Conservation (phyloP, 1,284 basidiomycete genomes). For the Golubevia pallescens region DNA sequence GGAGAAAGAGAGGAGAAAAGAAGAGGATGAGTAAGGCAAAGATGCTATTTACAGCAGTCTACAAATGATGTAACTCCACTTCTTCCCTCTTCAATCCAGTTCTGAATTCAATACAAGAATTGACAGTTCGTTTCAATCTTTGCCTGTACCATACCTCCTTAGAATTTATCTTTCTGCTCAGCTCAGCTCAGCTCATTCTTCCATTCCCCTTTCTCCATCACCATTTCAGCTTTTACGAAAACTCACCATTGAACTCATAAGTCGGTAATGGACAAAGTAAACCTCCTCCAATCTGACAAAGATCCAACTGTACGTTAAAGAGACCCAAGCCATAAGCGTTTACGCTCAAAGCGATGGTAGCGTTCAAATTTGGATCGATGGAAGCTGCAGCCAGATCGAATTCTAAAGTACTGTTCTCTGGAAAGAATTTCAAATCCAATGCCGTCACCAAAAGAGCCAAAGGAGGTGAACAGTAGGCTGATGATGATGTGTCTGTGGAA, state of each 20-base stretch:
- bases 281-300: conserved; percentile 37
- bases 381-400: conserved; percentile 52
- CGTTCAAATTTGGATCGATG: conserved; percentile 27
- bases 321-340: conserved; percentile 53
- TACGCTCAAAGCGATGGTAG: conserved; percentile 32
- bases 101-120: too few relatives aligned
- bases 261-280: conserved; percentile 51
- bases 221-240: too few relatives aligned
- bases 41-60: too few relatives aligned
- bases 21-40: neutral
- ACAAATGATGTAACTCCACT: too few relatives aligned
- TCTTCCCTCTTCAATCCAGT: too few relatives aligned
- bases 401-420: conserved; percentile 43
- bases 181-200: too few relatives aligned
- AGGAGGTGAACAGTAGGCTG: conserved; percentile 51
- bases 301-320: conserved; percentile 41
- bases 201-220: too few relatives aligned
- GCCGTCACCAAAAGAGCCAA: conserved; percentile 40
- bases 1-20: conserved; percentile 1
- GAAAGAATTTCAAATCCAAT: conserved; percentile 40
- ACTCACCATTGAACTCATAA: conserved; percentile 41
- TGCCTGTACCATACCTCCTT: too few relatives aligned
- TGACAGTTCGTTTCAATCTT: too few relatives aligned
- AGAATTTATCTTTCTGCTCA: too few relatives aligned
- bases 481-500: conserved; percentile 33